A percentile compares a stretch with the other conserved stretches of the same genome.
Conservation (phyloP, 805 yeast species). For the Maudiozyma serrabonitensis region DNA sequence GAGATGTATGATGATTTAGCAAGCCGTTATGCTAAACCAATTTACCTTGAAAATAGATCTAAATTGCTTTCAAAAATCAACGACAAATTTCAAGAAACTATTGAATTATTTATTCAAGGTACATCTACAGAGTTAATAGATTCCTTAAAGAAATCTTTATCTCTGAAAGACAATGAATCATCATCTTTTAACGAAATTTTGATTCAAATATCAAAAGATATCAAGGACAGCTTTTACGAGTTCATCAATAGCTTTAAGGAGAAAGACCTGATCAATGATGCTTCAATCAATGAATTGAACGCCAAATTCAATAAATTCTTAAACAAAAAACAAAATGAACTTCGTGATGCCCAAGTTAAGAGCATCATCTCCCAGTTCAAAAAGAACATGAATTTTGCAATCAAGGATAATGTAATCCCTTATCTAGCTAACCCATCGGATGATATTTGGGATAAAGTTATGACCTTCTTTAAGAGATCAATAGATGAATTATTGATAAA, state of each 20-base stretch:
- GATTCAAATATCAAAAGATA: not conserved
- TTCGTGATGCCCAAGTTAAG: conserved; percentile 34
- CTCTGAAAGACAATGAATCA: conserved; percentile 17
- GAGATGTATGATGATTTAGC: conserved; percentile 60
- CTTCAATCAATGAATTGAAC: not conserved
- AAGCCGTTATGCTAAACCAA: conserved; percentile 57
- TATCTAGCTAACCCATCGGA: conserved; percentile 40
- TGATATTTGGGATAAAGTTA: conserved; percentile 53
- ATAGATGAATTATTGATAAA: conserved; percentile 26
- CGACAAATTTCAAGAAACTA: conserved; percentile 35
- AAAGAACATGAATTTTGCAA: conserved; percentile 37
- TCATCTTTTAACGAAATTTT: conserved; percentile 18
- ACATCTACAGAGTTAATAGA: conserved; percentile 30
- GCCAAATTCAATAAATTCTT: conserved; percentile 15
- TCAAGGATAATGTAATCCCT: conserved; percentile 44
- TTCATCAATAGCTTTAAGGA: conserved; percentile 14
- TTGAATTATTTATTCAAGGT: conserved; percentile 33
- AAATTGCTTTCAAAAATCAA: conserved; percentile 43
- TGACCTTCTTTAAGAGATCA: conserved; percentile 34
- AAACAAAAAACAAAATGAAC: conserved; percentile 23
- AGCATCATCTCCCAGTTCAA: conserved; percentile 34
- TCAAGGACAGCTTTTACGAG: not conserved
- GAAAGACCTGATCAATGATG: conserved; percentile 1
- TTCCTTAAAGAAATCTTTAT: conserved; percentile 22
- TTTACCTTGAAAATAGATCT: conserved; percentile 54